Conservation (phyloP, 441 rosid genomes). For the Jatropha multifida region DNA sequence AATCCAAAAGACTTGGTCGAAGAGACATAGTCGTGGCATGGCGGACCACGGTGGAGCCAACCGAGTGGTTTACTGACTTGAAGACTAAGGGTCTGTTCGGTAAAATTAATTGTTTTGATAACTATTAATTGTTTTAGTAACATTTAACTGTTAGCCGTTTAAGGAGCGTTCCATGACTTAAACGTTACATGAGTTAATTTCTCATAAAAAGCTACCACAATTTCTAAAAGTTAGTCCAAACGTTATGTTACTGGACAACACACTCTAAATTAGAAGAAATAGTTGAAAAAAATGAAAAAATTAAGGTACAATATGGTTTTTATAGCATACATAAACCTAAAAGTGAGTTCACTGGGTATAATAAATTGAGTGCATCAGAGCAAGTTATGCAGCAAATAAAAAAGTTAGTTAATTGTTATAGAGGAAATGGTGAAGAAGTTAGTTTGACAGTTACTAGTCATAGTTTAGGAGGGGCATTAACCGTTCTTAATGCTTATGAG, state of each 20-base stretch:
- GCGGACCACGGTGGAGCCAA: conserved; percentile 81
- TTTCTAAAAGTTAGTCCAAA: too few species aligned
- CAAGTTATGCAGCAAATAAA: conserved; percentile 63
- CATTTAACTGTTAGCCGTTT: too few species aligned
- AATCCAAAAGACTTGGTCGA: conserved; percentile 59
- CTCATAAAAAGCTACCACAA: too few species aligned
- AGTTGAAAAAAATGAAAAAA: conserved; percentile 24
- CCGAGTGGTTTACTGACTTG: conserved; percentile 69
- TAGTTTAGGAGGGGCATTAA: conserved; percentile 51
- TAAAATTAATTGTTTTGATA: too few species aligned
- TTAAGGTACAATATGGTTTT: conserved; percentile 65
- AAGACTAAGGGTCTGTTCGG: conserved; percentile 19
- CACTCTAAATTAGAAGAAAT: conserved; percentile 30
- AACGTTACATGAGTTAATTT: too few species aligned
- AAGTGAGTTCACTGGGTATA: conserved; percentile 52
- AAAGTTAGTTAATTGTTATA: conserved; percentile 27
- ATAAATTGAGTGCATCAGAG: conserved; percentile 64
- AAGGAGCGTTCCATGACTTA: too few species aligned
- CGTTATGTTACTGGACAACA: too few species aligned
- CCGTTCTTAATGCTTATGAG: conserved; percentile 44
- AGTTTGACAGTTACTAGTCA: conserved; percentile 48
- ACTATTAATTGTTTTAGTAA: too few species aligned
- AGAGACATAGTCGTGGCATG: conserved; percentile 73
- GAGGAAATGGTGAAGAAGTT: conserved; percentile 38
- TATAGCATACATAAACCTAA: conserved; percentile 59